These are phyloP conservation scores for Aphanomyces cochlioides DNA, from an alignment of 352 stramenopile species.

Conservation along the genomic window DNA sequence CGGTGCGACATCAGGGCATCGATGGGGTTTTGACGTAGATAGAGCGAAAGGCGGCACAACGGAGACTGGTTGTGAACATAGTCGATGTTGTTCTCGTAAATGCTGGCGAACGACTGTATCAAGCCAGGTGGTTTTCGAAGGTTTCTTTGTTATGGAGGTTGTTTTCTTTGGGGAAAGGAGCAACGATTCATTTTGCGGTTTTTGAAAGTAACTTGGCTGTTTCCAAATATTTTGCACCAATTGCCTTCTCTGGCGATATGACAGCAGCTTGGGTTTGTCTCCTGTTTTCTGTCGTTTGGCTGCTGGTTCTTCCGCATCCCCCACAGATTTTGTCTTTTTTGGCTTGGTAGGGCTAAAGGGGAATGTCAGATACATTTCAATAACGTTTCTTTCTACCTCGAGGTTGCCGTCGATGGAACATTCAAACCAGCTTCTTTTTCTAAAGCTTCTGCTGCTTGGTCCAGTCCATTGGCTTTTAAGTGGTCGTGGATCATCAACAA, in stretches of 20 bases:
- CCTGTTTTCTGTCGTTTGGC: not conserved
- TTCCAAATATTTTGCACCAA: not conserved
- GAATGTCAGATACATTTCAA: not conserved
- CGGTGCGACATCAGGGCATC: conserved; percentile 63
- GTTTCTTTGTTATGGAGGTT: conserved; percentile 4
- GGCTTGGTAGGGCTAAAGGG: conserved; percentile 25
- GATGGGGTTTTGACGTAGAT: conserved; percentile 40
- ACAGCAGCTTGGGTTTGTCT: not conserved
- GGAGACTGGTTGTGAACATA: conserved; percentile 81
- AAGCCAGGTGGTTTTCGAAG: conserved; percentile 30
- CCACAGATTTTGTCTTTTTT: conserved; percentile 31
- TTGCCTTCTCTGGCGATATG: conserved; percentile 6
- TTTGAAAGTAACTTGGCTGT: conserved; percentile 19
- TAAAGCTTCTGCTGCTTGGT: conserved; percentile 48
- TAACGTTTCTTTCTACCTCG: conserved; percentile 14
- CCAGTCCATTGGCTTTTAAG: conserved; percentile 69
- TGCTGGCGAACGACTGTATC: conserved; percentile 85
- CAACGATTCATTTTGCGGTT: not conserved
- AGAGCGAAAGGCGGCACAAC: conserved; percentile 84
- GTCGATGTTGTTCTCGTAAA: conserved; percentile 82
- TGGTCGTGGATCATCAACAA: conserved; percentile 80
- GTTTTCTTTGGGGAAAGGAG: conserved; percentile 1
- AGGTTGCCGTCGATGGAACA: conserved; percentile 22
- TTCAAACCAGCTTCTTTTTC: conserved; percentile 48
- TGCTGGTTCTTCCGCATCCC: conserved; percentile 6